A percentile compares a stretch with the other conserved stretches of the same genome.
phyloP scores from a whole-genome alignment of 345 rosid species.

The Ceriops tagal region DNA sequence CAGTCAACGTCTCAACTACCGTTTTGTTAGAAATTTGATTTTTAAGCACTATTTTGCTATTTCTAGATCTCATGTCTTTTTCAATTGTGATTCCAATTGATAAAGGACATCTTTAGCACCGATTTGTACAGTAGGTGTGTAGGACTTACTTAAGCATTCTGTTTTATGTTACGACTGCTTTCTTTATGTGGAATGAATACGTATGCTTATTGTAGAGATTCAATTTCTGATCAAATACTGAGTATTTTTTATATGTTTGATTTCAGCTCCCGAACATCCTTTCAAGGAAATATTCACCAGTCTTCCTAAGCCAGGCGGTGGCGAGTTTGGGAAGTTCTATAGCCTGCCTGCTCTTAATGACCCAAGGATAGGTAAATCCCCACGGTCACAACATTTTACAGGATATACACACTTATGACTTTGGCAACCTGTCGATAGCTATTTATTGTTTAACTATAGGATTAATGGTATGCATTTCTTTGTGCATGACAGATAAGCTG shows the following conservation, averaged over 20 bases:
- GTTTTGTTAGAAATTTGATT: too few relatives aligned
- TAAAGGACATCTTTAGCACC: too few relatives aligned
- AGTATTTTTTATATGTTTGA: background rate
- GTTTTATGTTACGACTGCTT: too few relatives aligned
- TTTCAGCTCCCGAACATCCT: conserved; percentile 88
- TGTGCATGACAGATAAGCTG: conserved; percentile 53
- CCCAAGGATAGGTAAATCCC: conserved; percentile 75
- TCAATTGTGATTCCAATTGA: too few relatives aligned
- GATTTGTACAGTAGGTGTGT: too few relatives aligned
- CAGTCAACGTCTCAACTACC: too few relatives aligned
- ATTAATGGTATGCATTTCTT: background rate
- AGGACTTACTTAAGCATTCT: too few relatives aligned
- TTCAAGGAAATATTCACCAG: conserved; percentile 67
- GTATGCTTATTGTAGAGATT: background rate
- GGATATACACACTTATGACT: background rate
- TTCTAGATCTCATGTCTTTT: too few relatives aligned
- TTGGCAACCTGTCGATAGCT: too few relatives aligned
- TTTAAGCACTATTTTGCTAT: too few relatives aligned
- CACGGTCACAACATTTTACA: background rate
- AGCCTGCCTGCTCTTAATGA: conserved; percentile 91
- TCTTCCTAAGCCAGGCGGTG: conserved; percentile 93
- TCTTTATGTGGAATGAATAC: background rate
- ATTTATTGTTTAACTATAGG: too few relatives aligned
- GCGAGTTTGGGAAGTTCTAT: conserved; percentile 89
- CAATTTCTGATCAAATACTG: background rate